Percentiles rank a stretch among this genome's conserved stretches.
phyloP scores from a whole-genome alignment of 768 basidiomycete genomes.

The Rhodocollybia butyracea region DNA sequence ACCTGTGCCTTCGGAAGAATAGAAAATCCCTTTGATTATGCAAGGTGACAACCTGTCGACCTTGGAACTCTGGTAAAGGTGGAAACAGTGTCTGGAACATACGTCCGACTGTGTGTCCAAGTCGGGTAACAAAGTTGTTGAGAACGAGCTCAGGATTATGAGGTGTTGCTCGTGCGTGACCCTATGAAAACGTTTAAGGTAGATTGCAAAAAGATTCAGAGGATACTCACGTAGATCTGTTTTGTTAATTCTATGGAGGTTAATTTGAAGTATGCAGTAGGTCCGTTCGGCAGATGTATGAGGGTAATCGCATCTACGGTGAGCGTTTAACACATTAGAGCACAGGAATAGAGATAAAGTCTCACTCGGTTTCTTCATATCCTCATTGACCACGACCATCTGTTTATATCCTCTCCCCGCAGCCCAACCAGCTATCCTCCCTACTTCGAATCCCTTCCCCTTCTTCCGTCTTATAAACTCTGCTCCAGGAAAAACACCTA shows the following conservation, averaged over 20 bases:
- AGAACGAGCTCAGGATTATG: constrained; percentile 95
- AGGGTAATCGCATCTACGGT: constrained; percentile 85
- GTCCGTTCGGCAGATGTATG: constrained; percentile 86
- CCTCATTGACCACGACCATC: constrained; percentile 91
- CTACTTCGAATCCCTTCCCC: constrained; percentile 88
- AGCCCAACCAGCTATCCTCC: constrained; percentile 91
- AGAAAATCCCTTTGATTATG: constrained; percentile 98
- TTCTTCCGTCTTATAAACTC: constrained; percentile 86
- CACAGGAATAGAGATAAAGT: constrained; percentile 13
- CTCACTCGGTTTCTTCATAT: constrained; percentile 91
- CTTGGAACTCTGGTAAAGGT: constrained; percentile 91
- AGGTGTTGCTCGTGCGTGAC: constrained; percentile 88
- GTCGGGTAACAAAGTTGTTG: constrained; percentile 89
- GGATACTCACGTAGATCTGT: constrained; percentile 70
- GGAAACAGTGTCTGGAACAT: constrained; percentile 98
- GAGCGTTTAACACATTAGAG: constrained; percentile 2
- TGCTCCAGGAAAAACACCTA: constrained; percentile 87
- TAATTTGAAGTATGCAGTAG: constrained; percentile 94
- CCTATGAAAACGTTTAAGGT: constrained; percentile 39
- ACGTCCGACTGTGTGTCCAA: constrained; percentile 90
- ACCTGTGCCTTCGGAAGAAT: constrained; percentile 96
- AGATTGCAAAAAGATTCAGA: not conserved
- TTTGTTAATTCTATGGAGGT: constrained; percentile 83
- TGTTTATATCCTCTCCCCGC: constrained; percentile 86
- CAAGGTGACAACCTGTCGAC: constrained; percentile 93